Base-by-base conservation (phyloP, 2,329 filamentous ascomycete species). In the Diaporthe batatas region DNA sequence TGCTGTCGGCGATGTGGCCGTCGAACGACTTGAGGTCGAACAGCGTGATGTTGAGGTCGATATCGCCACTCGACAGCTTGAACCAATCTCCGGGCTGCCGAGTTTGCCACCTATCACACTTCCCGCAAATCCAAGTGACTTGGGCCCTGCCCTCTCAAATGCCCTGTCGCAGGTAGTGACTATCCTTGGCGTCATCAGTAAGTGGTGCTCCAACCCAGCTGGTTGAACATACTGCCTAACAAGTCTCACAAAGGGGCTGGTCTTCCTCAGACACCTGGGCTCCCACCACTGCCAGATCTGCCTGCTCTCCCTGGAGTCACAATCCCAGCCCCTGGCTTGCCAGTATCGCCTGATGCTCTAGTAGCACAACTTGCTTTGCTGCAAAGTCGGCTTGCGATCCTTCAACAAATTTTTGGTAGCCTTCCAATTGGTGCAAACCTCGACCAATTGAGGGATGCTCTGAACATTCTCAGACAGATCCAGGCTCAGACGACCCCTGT, bases 371-470 rank as follows among this genome's bases (percentile, higher is more conserved):
- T 65, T 29, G 29, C 18, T 18, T 11, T 23, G 21, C 59, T 65
- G 29, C 44, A 51, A 32, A 14, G 18, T 12, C 44, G 21, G 32
- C 59, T 65, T 12, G 25, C 6, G 25, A 23, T 6, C 44, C 25
- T 65, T 8, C 59, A 65, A 32, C 21, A 42, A 21, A 65, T 65
- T 8, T 65, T 65, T 18, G 36, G 10, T 23, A 51, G n/a, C 25
- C 44, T 29, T 16, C 59, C 59, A 12, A 2, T 21, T 34, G 59
- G 42, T 23, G 21, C 29, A 12, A 65, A 21, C 42, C 5, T 29
- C 3, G 18, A n/a, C 10, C 59, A 65, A 44, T 16, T 65, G 29
- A 34, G 23, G 42, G 21, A 23, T 23, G 59, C 44, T 51, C 29
- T 65, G 6, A 2, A 29, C 8, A 14, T 51, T 10, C 29, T 65